These are phyloP conservation scores for Trypanosoma grayi DNA, from an alignment of 208 protist species.

Conservation along the genomic window DNA sequence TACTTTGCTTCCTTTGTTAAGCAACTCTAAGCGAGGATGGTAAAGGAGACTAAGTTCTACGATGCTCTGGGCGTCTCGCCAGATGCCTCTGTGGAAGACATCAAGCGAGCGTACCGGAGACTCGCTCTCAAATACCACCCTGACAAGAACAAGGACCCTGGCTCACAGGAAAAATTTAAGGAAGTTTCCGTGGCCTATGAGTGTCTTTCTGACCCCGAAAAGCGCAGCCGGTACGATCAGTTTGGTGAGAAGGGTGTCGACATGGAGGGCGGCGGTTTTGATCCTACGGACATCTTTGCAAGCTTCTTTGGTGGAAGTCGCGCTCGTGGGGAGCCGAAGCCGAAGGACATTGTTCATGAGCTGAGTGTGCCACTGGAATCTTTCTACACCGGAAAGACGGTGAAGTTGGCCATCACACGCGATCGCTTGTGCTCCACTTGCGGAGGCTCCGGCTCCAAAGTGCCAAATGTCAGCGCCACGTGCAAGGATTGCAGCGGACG, in stretches of 20 bases:
- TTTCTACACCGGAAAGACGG: constrained; percentile 97
- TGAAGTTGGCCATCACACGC: constrained; percentile 94
- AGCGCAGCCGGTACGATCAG: constrained; percentile 97
- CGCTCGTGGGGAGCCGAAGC: constrained; percentile 89
- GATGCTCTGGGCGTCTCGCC: constrained; percentile 80
- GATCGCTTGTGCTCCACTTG: constrained; percentile 89
- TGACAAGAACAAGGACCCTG: constrained; percentile 90
- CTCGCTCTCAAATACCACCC: constrained; percentile 94
- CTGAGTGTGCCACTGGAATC: constrained; percentile 95
- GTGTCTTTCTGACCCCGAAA: constrained; percentile 95
- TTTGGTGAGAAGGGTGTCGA: constrained; percentile 97
- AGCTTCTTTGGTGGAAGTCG: constrained; percentile 88
- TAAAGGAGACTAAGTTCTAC: constrained; percentile 92
- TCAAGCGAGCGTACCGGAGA: constrained; percentile 93
- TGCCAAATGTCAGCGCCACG: constrained; percentile 63
- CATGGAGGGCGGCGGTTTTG: constrained; percentile 83
- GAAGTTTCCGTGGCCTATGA: constrained; percentile 97
- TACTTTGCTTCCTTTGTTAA: constrained; percentile 2
- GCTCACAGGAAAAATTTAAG: constrained; percentile 92
- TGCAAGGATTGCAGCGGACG: constrained; percentile 94
- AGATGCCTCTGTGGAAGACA: constrained; percentile 82
- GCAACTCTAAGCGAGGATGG: constrained; percentile 46
- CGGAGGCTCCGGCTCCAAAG: constrained; percentile 78
- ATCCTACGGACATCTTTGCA: constrained; percentile 90
- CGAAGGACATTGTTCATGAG: constrained; percentile 95